A percentile compares a stretch with the other conserved stretches of the same genome.
Evolutionary conservation across 371 early-diverging fungal species (phyloP).

Genomic region (Mortierella sp.): DNA sequence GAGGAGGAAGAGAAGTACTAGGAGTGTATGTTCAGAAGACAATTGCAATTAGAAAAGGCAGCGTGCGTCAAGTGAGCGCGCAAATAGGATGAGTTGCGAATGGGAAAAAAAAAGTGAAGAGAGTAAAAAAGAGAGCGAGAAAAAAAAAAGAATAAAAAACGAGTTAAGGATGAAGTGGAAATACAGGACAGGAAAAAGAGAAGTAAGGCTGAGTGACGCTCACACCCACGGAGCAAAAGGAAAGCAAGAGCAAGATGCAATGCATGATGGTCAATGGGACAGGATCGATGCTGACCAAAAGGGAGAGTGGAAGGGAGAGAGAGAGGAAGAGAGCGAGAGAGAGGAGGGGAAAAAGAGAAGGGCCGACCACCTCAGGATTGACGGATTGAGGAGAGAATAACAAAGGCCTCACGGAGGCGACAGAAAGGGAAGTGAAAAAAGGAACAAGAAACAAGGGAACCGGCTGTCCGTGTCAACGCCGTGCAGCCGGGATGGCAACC

Average conservation of each 20-base stretch:
- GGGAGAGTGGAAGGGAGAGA: neutral
- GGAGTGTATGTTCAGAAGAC: neutral
- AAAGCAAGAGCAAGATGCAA: neutral
- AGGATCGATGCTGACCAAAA: constrained; percentile 14
- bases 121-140: neutral
- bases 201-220: constrained; percentile 5
- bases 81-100: neutral
- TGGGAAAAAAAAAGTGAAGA: neutral
- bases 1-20: neutral
- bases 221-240: neutral
- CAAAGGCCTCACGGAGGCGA: neutral
- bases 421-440: neutral
- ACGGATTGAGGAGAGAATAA: neutral
- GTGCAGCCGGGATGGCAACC: neutral
- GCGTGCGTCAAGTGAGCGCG: constrained; percentile 4
- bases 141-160: neutral
- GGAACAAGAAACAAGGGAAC: neutral
- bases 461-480: neutral
- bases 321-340: neutral
- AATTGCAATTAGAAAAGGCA: neutral
- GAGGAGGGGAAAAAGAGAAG: neutral
- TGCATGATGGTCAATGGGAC: constrained; percentile 3
- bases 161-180: neutral
- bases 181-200: neutral
- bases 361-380: neutral